Conservation (phyloP, 2,329 filamentous ascomycete genomes). For the Aspergillus quadricinctus region DNA sequence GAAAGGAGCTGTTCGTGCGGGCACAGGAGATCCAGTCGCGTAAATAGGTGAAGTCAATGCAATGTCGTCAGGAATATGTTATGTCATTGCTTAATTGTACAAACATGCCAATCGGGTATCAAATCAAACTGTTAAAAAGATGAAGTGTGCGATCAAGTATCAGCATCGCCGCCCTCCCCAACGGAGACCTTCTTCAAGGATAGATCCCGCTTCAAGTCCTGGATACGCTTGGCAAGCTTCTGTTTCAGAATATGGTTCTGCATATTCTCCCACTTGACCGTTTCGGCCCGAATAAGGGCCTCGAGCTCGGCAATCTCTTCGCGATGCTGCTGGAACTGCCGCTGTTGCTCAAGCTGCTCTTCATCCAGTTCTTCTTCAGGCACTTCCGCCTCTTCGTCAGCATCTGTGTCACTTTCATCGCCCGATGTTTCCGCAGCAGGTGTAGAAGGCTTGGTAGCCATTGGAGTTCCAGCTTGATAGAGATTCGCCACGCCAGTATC, state of each 20-base stretch:
- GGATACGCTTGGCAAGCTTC: constrained; percentile 43
- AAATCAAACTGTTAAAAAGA: constrained; percentile 1
- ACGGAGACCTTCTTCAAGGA: constrained; percentile 42
- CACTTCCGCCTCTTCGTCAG: constrained; percentile 33
- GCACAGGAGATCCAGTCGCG: constrained; percentile 25
- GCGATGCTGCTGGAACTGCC: constrained; percentile 40
- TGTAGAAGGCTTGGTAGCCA: constrained; percentile 28
- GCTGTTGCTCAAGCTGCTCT: constrained; percentile 40
- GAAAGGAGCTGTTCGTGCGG: constrained; percentile 21
- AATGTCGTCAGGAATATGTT: not conserved
- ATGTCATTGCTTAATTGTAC: not conserved
- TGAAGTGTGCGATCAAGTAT: constrained; percentile 18
- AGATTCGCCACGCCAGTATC: constrained; percentile 13
- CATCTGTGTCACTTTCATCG: constrained; percentile 39
- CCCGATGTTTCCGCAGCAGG: constrained; percentile 37
- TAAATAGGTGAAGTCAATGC: not conserved
- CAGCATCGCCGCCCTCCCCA: constrained; percentile 33
- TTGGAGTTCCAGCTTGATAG: constrained; percentile 31
- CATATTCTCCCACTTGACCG: constrained; percentile 37
- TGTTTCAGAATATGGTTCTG: constrained; percentile 38
- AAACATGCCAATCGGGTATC: constrained; percentile 10
- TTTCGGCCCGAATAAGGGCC: constrained; percentile 35
- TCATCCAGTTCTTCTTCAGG: constrained; percentile 39
- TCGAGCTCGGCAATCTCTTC: constrained; percentile 44
- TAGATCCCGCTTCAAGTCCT: constrained; percentile 41